A percentile compares a stretch with the other conserved stretches of the same genome.
These are phyloP conservation scores for Trichoderma lentiforme DNA, from an alignment of 2,329 filamentous ascomycete genomes.

Conservation along the genomic window DNA sequence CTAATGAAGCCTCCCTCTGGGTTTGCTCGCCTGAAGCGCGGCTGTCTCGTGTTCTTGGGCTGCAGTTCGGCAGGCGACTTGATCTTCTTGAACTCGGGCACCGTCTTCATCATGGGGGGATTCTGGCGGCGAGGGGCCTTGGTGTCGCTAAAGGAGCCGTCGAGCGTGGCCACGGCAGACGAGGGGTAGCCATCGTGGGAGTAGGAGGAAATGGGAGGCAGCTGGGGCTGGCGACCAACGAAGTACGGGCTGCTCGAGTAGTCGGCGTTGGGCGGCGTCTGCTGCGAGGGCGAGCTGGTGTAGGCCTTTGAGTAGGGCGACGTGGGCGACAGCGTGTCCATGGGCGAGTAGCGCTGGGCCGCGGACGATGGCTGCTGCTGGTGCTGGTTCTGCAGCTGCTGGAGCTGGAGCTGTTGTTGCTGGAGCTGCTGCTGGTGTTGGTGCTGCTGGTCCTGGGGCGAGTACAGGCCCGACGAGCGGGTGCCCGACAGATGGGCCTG, in stretches of 20 bases:
- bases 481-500: slow-evolving; percentile 64
- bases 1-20: slow-evolving; percentile 98
- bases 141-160: slow-evolving; percentile 59
- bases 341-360: slow-evolving; percentile 90
- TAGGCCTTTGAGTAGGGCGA: slow-evolving; percentile 70
- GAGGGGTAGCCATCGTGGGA: slow-evolving; percentile 70
- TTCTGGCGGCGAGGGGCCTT: slow-evolving; percentile 57
- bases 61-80: slow-evolving; percentile 69
- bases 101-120: slow-evolving; percentile 55
- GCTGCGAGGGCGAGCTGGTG: slow-evolving; percentile 54
- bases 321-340: slow-evolving; percentile 81
- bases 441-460: slow-evolving; percentile 47
- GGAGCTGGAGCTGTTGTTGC: background rate
- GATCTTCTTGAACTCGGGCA: slow-evolving; percentile 85
- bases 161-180: slow-evolving; percentile 67
- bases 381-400: background rate
- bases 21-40: slow-evolving; percentile 86
- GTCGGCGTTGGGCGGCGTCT: slow-evolving; percentile 72
- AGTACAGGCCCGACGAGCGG: slow-evolving; percentile 62
- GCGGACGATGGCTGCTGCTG: slow-evolving; percentile 67
- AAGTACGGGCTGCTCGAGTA: slow-evolving; percentile 63
- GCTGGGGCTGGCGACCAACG: slow-evolving; percentile 63
- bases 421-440: background rate
- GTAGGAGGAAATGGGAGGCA: slow-evolving; percentile 71
- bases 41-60: slow-evolving; percentile 81